phyloP scores from a whole-genome alignment of 495 filamentous ascomycete species.

The Alectoria sarmentosa region DNA sequence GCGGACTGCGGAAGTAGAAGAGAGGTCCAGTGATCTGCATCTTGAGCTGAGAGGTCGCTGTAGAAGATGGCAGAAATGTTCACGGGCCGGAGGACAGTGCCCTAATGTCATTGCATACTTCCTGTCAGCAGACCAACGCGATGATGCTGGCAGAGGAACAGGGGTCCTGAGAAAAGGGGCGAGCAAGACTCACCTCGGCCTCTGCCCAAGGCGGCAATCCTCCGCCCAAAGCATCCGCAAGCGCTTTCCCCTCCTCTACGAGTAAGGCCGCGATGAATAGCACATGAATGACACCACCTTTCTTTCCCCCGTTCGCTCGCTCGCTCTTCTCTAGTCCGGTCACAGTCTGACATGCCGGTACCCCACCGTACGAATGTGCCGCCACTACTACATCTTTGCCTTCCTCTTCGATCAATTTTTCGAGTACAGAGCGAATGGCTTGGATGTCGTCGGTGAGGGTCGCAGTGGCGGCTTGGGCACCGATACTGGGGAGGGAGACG shows the following conservation, averaged over 20 bases:
- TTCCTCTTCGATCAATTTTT: not conserved
- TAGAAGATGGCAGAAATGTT: not conserved
- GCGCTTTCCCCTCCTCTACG: not conserved
- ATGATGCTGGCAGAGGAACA: too few species aligned
- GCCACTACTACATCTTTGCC: slow-evolving; percentile 7
- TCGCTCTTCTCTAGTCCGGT: not conserved
- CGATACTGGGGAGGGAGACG: not conserved
- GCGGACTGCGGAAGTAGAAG: too few species aligned
- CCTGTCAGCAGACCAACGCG: too few species aligned
- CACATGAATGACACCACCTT: not conserved
- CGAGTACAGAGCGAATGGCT: not conserved
- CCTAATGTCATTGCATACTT: too few species aligned
- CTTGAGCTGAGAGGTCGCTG: not conserved
- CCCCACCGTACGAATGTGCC: slow-evolving; percentile 3
- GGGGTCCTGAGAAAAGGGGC: not conserved
- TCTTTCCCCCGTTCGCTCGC: not conserved
- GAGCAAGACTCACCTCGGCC: not conserved
- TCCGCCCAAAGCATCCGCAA: not conserved
- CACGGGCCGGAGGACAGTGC: not conserved
- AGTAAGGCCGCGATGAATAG: not conserved
- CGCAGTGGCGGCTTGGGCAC: too few species aligned
- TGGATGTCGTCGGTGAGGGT: not conserved
- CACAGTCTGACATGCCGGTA: not conserved
- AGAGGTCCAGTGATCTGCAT: not conserved
- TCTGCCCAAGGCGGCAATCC: not conserved